Evolutionary conservation across 1,284 basidiomycete species (phyloP).

Genomic region (Pseudozyma hubeiensis): DNA sequence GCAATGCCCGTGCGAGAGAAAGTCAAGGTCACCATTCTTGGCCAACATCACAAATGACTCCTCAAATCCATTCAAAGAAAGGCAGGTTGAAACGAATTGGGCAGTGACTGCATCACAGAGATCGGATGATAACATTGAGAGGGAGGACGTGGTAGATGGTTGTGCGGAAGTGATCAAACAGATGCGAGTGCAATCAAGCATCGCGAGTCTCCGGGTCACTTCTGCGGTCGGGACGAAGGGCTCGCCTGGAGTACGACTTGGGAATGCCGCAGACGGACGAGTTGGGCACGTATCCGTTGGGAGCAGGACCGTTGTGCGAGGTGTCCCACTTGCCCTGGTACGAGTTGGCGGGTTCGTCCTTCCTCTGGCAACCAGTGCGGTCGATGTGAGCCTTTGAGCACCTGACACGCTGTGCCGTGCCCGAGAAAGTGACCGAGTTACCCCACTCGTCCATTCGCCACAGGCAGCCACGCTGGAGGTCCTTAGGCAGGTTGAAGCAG

Average conservation of each 20-base stretch:
- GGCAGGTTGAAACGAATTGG: no score
- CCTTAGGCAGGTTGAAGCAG: conserved; percentile 28
- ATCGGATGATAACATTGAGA: no score
- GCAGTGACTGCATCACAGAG: no score
- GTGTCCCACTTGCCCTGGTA: conserved; percentile 7
- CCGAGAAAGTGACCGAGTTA: conserved; percentile 20
- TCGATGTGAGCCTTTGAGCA: conserved; percentile 49
- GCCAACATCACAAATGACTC: background rate
- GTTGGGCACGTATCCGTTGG: conserved; percentile 32
- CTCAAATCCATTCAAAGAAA: no score
- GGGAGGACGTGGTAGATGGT: no score
- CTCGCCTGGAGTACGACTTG: background rate
- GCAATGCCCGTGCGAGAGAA: no score
- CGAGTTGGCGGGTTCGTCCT: conserved; percentile 17
- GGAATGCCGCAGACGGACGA: conserved; percentile 28
- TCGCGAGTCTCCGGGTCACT: background rate
- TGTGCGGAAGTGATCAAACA: background rate
- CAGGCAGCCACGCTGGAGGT: conserved; percentile 35
- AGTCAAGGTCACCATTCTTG: no score
- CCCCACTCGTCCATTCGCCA: conserved; percentile 45
- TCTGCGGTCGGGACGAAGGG: no score
- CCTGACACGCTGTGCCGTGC: conserved; percentile 20
- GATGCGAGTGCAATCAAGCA: background rate
- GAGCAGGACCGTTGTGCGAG: conserved; percentile 9
- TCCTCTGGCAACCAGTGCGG: conserved; percentile 40